Evolutionary conservation across 2,329 filamentous ascomycete species (phyloP), one percentile per base, ranked within the genome.

Genomic region (Alternaria incomplexa): DNA sequence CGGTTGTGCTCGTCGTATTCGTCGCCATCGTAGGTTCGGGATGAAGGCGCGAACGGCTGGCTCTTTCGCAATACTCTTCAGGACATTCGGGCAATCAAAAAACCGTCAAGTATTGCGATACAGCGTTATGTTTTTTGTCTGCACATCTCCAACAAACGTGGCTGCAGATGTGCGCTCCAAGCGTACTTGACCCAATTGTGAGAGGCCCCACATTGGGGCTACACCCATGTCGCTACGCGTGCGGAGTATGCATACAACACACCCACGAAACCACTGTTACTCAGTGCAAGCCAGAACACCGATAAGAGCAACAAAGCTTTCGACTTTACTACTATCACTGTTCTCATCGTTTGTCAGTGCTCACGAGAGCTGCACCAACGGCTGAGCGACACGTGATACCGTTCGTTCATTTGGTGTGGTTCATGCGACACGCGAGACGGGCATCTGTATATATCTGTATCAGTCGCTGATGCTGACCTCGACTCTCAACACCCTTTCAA

Each of bases 131-230:
- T 3, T 11, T 13, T 3, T 32, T 17, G 22, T 5, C 4, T 12
- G 4, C 10, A 28, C 10, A 15, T 5, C 22, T 6, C 4, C 11
- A 22, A 8, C 10, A 6, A 7, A 51, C 9, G 20, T 11, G 13
- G 20, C 13, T 23, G 30, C 20, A 1, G 8, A 2, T 22, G 12
- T 3, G 13, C 20, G 15, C 13, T 15, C n/a, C 6, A 2, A 2
- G 4, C 30, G 30, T 52, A 52, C 30, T 36, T 44, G 17, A 36
- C 3, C 11, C 20, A 36, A 13, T 40, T 23, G 20, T n/a, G 10
- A 52, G 48, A 25, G 28, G 48, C 48, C 30, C 48, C 48, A 52
- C 48, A 52, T 25, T 30, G 5, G 4, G 9, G 48, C 20, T 17
- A 22, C 20, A 52, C 5, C 20, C 17, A 3, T 36, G 20, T 12